Conservation (phyloP, 1,284 basidiomycete genomes). For the Singerocomus inundabilis region DNA sequence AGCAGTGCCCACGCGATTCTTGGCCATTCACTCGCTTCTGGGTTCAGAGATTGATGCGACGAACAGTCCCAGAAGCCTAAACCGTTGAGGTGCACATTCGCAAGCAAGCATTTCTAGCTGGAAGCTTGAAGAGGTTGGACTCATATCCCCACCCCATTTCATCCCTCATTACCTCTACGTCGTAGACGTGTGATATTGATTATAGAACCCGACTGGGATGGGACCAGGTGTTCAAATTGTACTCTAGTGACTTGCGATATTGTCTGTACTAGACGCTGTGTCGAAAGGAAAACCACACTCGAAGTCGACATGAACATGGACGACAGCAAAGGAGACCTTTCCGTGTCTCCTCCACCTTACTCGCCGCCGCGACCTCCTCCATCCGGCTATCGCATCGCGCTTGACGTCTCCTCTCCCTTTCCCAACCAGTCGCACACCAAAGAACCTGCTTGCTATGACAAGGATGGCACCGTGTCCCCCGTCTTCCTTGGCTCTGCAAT, state of each 20-base stretch:
- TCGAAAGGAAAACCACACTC: not conserved
- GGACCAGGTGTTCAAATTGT: too few relatives aligned
- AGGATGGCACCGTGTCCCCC: conserved; percentile 48
- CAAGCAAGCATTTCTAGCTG: conserved; percentile 17
- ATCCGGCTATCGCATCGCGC: conserved; percentile 62
- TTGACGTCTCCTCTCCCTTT: conserved; percentile 47
- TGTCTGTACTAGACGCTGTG: not conserved
- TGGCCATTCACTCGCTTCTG: conserved; percentile 3
- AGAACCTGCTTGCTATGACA: conserved; percentile 50
- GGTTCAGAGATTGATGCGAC: conserved; percentile 17
- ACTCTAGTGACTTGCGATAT: too few relatives aligned
- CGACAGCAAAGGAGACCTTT: conserved; percentile 3
- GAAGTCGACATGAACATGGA: conserved; percentile 3
- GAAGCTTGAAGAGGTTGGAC: conserved; percentile 33
- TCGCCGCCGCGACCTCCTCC: conserved; percentile 37
- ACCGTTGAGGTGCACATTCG: conserved; percentile 35
- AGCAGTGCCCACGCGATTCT: conserved; percentile 17
- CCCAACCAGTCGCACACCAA: conserved; percentile 44
- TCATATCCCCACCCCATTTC: conserved; percentile 37
- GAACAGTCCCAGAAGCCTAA: conserved; percentile 39
- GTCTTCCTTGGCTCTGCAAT: conserved; percentile 72
- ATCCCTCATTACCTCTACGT: conserved; percentile 19
- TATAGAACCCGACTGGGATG: too few relatives aligned
- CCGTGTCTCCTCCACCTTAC: conserved; percentile 24
- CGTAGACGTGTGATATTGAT: not conserved